Evolutionary conservation across 2,329 filamentous ascomycete genomes (phyloP).

Genomic region (Eutypella sp.): DNA sequence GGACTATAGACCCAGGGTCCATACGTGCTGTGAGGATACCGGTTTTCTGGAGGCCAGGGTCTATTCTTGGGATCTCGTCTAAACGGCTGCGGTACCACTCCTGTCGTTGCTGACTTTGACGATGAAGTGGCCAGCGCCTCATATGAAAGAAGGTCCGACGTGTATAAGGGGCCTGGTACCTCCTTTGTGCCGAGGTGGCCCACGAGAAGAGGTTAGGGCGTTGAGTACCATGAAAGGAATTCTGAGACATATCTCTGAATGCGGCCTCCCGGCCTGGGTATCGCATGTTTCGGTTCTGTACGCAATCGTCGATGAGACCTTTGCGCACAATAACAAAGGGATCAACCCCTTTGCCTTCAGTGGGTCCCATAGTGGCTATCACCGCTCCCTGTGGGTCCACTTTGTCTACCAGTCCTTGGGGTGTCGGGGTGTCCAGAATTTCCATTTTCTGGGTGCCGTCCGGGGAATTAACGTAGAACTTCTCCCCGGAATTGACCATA

Average conservation of each 20-base stretch:
- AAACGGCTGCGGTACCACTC: conserved; percentile 23
- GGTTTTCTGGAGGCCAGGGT: background rate
- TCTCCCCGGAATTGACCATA: background rate
- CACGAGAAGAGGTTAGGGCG: conserved; percentile 26
- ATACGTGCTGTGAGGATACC: background rate
- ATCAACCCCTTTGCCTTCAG: conserved; percentile 1
- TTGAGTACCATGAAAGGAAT: conserved; percentile 14
- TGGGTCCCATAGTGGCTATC: conserved; percentile 8
- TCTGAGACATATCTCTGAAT: conserved; percentile 16
- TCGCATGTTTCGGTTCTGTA: conserved; percentile 37
- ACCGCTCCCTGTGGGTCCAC: conserved; percentile 24
- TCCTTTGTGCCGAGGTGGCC: conserved; percentile 24
- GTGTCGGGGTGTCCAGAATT: conserved; percentile 5
- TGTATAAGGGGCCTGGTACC: conserved; percentile 23
- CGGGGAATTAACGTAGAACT: background rate
- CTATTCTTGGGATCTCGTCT: conserved; percentile 20
- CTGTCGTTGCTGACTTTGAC: conserved; percentile 30
- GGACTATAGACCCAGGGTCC: conserved; percentile 2
- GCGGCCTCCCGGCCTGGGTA: conserved; percentile 30
- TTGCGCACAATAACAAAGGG: conserved; percentile 29
- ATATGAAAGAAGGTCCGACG: conserved; percentile 38
- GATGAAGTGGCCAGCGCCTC: conserved; percentile 42
- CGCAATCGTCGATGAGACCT: conserved; percentile 38
- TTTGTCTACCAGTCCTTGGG: conserved; percentile 26
- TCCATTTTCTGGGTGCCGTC: background rate